phyloP scores from a whole-genome alignment of 345 rosid genomes.

The Dimocarpus longan region DNA sequence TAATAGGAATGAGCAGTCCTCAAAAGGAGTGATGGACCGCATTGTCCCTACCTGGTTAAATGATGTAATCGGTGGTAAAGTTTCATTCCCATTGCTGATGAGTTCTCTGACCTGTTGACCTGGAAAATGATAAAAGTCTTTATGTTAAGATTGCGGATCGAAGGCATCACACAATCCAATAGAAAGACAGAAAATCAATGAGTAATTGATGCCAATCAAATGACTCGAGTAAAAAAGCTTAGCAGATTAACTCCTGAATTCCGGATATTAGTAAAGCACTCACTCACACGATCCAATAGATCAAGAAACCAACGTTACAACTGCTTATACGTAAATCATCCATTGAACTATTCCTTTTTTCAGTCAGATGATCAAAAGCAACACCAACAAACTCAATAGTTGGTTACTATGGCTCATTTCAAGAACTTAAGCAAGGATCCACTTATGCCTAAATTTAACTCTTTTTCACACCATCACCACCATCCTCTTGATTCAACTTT shows the following conservation, averaged over 20 bases:
- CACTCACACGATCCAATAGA: neutral
- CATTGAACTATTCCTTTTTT: no score
- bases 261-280: neutral
- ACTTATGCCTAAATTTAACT: neutral
- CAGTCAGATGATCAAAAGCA: no score
- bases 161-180: neutral
- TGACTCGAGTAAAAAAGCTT: neutral
- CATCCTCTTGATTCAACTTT: constrained; percentile 11
- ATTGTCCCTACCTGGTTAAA: neutral
- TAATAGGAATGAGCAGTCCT: neutral
- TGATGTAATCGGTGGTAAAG: neutral
- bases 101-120: neutral
- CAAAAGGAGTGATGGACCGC: neutral
- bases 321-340: no score
- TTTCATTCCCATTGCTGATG: neutral
- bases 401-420: neutral
- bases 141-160: neutral
- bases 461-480: neutral
- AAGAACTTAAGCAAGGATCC: neutral
- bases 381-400: neutral
- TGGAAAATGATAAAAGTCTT: neutral
- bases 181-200: neutral
- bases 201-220: neutral
- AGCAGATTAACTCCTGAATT: neutral
- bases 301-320: no score